Evolutionary conservation across 495 filamentous ascomycete species (phyloP), one percentile per base, ranked within the genome.

Genomic region (Peziza echinospora): DNA sequence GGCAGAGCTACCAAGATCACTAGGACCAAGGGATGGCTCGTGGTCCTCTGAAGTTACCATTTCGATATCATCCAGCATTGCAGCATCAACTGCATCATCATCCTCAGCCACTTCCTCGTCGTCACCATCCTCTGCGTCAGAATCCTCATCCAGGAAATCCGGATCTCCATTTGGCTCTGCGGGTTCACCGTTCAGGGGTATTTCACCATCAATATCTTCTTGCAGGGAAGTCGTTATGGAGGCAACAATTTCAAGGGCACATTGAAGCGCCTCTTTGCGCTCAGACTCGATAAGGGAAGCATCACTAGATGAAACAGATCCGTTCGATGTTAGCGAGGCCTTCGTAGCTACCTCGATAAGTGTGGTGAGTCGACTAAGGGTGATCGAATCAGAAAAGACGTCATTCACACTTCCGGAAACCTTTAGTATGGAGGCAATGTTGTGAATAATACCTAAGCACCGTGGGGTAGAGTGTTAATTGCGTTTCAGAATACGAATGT

Each of bases 211-310:
- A 43, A 60, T 60, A 23, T 52, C 60, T 21, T 63, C 59, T 6
- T 59, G 62, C 1, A 74, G 58, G 22, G 62, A 62, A 1, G 72
- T 72, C 21, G 71, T 71, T 47, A 78, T 75, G 5, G 75, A 73
- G 7, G 71, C 71, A 1, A 75, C 49, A 7, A 73, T 65, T 50
- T 75, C 72, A 1, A 78, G 53, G 13, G 67, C 70, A 13, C 69
- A 47, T 50, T 70, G 63, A 26, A 70, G 46, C 19, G 67, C 58
- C 30, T 68, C 52, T 24, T 40, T 44, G 19, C 45, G 43, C 40
- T 56, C 51, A 17, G 52, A 44, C 24, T 30, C 41, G 1, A 49
- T 37, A 11, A 51, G 22, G 13, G 30, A 17, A 4, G 13, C 30
- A 13, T 17, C 30, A 37, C 6, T 5, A 13, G 30, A 4, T 7